These are phyloP conservation scores for Elsinoe australis DNA, from an alignment of 2,329 filamentous ascomycete genomes.

Conservation along the genomic window DNA sequence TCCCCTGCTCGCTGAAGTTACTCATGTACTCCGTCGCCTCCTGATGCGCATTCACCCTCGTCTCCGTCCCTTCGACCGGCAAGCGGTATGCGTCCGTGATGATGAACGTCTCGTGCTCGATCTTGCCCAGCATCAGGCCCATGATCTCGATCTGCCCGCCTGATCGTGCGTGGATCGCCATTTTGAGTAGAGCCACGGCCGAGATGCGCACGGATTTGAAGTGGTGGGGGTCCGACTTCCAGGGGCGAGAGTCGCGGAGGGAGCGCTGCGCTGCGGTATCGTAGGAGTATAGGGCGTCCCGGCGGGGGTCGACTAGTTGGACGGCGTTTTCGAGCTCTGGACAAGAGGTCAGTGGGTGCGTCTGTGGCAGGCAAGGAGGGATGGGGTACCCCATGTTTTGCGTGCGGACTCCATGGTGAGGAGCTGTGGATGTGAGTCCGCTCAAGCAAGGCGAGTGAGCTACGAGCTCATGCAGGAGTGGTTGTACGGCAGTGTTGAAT, in stretches of 20 bases:
- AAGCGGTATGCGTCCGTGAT: slow-evolving; percentile 91
- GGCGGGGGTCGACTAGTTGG: slow-evolving; percentile 72
- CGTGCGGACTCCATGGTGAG: slow-evolving; percentile 19
- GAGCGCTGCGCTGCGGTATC: slow-evolving; percentile 60
- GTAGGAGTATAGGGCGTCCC: slow-evolving; percentile 88
- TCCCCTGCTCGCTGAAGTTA: slow-evolving; percentile 67
- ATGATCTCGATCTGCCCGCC: slow-evolving; percentile 90
- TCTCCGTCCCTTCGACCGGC: slow-evolving; percentile 97
- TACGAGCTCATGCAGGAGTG: not conserved
- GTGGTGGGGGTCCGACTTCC: slow-evolving; percentile 70
- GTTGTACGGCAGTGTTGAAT: not conserved
- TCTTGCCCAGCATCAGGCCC: slow-evolving; percentile 96
- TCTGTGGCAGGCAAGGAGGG: not conserved
- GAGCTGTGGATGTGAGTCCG: slow-evolving; percentile 20
- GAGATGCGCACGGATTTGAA: slow-evolving; percentile 93
- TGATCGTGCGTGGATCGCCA: slow-evolving; percentile 98
- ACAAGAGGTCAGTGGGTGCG: slow-evolving; percentile 13
- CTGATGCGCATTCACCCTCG: slow-evolving; percentile 87
- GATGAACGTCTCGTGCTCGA: slow-evolving; percentile 75
- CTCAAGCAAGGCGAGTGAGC: too few relatives aligned
- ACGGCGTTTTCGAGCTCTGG: slow-evolving; percentile 78
- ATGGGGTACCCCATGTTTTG: slow-evolving; percentile 20
- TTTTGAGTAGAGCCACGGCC: slow-evolving; percentile 89
- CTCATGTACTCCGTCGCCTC: slow-evolving; percentile 98
- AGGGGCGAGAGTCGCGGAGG: slow-evolving; percentile 59